Evolutionary conservation across 2,329 filamentous ascomycete genomes (phyloP).

Genomic region (Colletotrichum shisoi): DNA sequence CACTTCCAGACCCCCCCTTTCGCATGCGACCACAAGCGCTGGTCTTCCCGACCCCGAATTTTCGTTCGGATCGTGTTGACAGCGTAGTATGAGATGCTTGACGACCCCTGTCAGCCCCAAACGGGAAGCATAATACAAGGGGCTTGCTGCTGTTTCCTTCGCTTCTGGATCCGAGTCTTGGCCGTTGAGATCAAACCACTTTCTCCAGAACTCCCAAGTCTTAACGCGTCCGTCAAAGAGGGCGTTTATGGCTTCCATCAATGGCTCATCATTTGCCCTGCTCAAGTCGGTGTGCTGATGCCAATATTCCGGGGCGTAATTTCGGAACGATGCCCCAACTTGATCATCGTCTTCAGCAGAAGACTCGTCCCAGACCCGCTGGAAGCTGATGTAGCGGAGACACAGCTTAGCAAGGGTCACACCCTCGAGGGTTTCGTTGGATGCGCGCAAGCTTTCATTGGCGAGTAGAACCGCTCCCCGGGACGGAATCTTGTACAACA

Average conservation of each 20-base stretch:
- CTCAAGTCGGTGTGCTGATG: conserved; percentile 1
- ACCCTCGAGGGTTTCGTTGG: neutral
- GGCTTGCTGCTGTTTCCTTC: neutral
- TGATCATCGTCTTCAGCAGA: neutral
- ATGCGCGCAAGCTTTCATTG: neutral
- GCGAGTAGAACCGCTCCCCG: neutral
- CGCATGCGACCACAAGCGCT: neutral
- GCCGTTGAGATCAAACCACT: neutral
- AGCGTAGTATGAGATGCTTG: neutral
- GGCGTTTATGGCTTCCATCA: neutral
- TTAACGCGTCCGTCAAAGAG: neutral
- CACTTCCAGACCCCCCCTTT: neutral
- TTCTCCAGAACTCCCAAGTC: neutral
- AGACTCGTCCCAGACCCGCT: neutral
- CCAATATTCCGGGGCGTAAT: conserved; percentile 27
- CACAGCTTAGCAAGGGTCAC: conserved; percentile 6
- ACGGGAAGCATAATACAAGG: conserved; percentile 10
- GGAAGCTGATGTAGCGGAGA: conserved; percentile 15
- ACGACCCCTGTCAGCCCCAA: neutral
- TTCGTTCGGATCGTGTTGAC: neutral
- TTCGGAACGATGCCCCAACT: conserved; percentile 3
- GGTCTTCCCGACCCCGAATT: neutral
- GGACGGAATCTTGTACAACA: conserved; percentile 32
- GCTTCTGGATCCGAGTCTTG: too few relatives aligned
- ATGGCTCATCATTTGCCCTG: neutral